A percentile compares a stretch with the other conserved stretches of the same genome.
Evolutionary conservation across 2,329 filamentous ascomycete species (phyloP).

Genomic region (Apiospora aurea): DNA sequence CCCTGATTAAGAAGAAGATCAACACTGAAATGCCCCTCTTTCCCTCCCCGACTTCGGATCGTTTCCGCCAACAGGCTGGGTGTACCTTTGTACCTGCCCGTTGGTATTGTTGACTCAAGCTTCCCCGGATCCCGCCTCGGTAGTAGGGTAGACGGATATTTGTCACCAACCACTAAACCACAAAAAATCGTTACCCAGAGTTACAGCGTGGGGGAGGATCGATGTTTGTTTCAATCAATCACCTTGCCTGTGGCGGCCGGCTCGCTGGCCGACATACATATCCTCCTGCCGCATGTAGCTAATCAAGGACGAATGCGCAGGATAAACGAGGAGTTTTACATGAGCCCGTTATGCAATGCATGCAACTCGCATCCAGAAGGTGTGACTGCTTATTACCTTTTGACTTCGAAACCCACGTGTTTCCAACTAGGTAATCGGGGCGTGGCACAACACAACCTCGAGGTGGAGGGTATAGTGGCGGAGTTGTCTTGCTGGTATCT

Average conservation of each 20-base stretch:
- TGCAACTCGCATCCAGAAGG: not conserved
- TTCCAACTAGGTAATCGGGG: not conserved
- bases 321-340: not conserved
- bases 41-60: constrained; percentile 14
- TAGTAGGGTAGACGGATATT: not conserved
- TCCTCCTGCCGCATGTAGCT: constrained; percentile 13
- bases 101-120: constrained; percentile 4
- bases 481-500: not conserved
- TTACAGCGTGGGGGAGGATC: not conserved
- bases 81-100: constrained; percentile 7
- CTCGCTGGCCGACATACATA: not conserved
- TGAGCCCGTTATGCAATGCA: not conserved
- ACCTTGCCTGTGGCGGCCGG: not conserved
- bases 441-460: not conserved
- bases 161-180: not conserved
- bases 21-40: constrained; percentile 10
- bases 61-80: not conserved
- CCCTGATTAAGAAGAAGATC: not conserved
- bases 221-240: not conserved
- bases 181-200: not conserved
- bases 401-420: not conserved
- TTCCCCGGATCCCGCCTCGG: constrained; percentile 16
- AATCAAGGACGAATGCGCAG: not conserved
- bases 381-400: not conserved
- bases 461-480: not conserved